Evolutionary conservation across 352 stramenopile genomes (phyloP), one percentile per base, ranked within the genome.

Genomic region (Phytophthora sp.): DNA sequence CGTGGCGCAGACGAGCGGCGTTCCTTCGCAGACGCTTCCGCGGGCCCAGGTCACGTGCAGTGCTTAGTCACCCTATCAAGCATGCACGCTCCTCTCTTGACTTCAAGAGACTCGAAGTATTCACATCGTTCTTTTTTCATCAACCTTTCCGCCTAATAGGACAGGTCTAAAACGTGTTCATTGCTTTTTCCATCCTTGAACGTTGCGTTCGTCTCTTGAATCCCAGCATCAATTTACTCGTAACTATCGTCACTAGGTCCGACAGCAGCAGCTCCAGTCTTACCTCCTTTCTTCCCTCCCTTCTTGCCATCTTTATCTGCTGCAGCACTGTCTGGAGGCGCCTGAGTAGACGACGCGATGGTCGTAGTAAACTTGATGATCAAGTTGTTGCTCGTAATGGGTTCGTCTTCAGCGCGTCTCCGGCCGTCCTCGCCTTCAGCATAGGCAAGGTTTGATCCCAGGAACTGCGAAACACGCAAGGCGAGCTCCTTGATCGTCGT

Each of bases 291-390:
- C 20, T 66, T 73, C 2, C 45, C 49, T 29, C 57, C 55, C 45
- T 88, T 89, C 63, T 84, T 85, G 13, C 62, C 30, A 26, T 77
- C 53, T 26, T 78, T 80, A 27, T 77, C 65, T 23, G 55, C 49
- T 41, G 24, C 51, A 38, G 26, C 56, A 26, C 21, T 39, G 0
- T 64, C 55, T 1, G 60, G 21, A 7, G 44, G 21, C 13, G 57
- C 51, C 9, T 59, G 26, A 16, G 63, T 59, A 1, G 60, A 77
- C 16, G 81, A 76, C 21, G 72, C 74, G 50, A 86, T 79, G 8
- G 76, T 89, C 1, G 78, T 86, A 55, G 82, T 91, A 57, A 95
- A 93, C 60, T 90, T 90, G 47, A 95, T 69, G 35, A 95, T 93
- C 24, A 92, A 52, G 29, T 86, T 91, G 18, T 69, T 74, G 31